A percentile compares a stretch with the other conserved stretches of the same genome.
Evolutionary conservation across 2,329 filamentous ascomycete species (phyloP).

Genomic region (Microdochium paspali): DNA sequence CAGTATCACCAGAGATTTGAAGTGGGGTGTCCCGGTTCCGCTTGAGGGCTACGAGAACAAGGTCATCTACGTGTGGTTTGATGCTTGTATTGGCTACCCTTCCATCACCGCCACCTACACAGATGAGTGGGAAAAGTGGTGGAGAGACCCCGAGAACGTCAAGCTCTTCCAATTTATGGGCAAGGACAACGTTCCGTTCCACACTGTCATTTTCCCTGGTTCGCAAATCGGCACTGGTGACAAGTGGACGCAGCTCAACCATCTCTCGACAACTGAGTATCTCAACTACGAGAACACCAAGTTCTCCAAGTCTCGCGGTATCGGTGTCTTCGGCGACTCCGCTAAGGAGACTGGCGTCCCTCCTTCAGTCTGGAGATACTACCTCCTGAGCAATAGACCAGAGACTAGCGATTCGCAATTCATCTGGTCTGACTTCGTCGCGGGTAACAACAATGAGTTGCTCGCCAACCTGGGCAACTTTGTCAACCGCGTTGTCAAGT

Average conservation of each 20-base stretch:
- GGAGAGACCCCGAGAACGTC: slow-evolving; percentile 63
- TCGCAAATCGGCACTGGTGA: slow-evolving; percentile 62
- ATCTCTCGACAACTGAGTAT: slow-evolving; percentile 64
- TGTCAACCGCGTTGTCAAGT: slow-evolving; percentile 66
- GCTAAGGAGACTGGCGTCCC: slow-evolving; percentile 62
- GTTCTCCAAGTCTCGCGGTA: slow-evolving; percentile 64
- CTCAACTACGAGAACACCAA: slow-evolving; percentile 63
- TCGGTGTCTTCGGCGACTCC: slow-evolving; percentile 67
- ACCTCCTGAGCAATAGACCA: slow-evolving; percentile 61
- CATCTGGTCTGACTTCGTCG: slow-evolving; percentile 62
- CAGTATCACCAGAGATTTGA: slow-evolving; percentile 85
- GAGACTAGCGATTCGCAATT: slow-evolving; percentile 69
- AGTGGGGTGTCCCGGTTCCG: slow-evolving; percentile 65
- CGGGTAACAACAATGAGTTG: slow-evolving; percentile 66
- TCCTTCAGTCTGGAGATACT: slow-evolving; percentile 68
- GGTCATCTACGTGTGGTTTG: slow-evolving; percentile 65
- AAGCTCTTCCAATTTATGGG: slow-evolving; percentile 71
- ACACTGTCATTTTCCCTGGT: slow-evolving; percentile 67
- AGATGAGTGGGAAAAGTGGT: slow-evolving; percentile 65
- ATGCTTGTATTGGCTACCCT: slow-evolving; percentile 69
- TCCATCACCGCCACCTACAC: slow-evolving; percentile 72
- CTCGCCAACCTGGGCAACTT: slow-evolving; percentile 56
- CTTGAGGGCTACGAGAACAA: slow-evolving; percentile 46
- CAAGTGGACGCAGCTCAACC: slow-evolving; percentile 66
- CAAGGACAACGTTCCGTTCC: slow-evolving; percentile 66